Evolutionary conservation across 2,329 filamentous ascomycete genomes (phyloP).

Genomic region (Juglanconis sp.): DNA sequence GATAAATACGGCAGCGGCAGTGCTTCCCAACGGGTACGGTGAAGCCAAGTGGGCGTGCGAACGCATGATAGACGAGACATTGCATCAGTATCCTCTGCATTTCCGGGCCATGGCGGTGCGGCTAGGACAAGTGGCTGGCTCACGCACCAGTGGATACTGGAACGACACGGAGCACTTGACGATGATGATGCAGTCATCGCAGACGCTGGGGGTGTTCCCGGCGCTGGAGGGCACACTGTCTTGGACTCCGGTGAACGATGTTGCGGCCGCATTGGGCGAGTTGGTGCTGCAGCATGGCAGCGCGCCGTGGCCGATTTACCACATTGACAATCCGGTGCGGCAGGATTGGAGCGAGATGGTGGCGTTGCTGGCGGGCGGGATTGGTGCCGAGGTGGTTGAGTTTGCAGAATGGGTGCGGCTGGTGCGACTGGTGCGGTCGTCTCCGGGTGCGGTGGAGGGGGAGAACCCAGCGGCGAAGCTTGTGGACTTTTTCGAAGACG

Average conservation of each 20-base stretch:
- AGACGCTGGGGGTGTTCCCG: conserved; percentile 40
- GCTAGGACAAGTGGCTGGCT: conserved; percentile 52
- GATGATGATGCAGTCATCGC: conserved; percentile 47
- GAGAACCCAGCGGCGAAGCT: conserved; percentile 26
- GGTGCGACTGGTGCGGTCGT: conserved; percentile 20
- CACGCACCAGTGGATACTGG: conserved; percentile 48
- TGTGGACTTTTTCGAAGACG: conserved; percentile 26
- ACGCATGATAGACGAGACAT: conserved; percentile 44
- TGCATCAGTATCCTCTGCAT: conserved; percentile 35
- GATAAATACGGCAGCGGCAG: conserved; percentile 34
- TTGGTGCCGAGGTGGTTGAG: conserved; percentile 22
- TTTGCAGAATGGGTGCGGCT: conserved; percentile 27
- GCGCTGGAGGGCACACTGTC: conserved; percentile 35
- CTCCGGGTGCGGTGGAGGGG: conserved; percentile 13
- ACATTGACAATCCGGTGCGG: conserved; percentile 6
- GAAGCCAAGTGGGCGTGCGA: conserved; percentile 53
- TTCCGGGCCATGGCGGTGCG: conserved; percentile 44
- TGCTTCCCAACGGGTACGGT: conserved; percentile 45
- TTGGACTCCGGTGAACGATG: conserved; percentile 45
- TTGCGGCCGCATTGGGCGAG: conserved; percentile 26
- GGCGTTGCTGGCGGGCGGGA: conserved; percentile 16
- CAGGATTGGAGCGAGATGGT: conserved; percentile 1
- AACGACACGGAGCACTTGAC: conserved; percentile 49
- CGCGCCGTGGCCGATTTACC: conserved; percentile 9
- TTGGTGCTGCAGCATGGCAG: conserved; percentile 17